These are phyloP conservation scores for Penicillium macrosclerotiorum DNA, from an alignment of 495 filamentous ascomycete genomes.

Conservation along the genomic window DNA sequence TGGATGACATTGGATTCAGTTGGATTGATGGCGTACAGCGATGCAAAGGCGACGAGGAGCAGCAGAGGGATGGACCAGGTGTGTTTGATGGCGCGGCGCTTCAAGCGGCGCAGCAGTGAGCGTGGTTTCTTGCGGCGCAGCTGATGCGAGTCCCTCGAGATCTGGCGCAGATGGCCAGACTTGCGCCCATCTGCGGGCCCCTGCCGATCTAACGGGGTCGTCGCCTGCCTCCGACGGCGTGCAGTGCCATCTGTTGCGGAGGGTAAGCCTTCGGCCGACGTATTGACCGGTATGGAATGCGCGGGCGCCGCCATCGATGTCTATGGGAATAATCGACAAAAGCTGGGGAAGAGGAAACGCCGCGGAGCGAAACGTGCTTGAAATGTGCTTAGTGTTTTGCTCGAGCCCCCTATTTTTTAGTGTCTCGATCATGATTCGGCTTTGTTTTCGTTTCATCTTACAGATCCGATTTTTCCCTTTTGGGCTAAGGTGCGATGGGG, in stretches of 20 bases:
- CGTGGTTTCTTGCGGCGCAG: conserved; percentile 33
- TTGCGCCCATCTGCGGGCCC: background rate
- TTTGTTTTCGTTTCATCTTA: conserved; percentile 3
- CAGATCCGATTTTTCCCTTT: conserved; percentile 9
- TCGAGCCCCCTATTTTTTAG: background rate
- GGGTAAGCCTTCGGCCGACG: background rate
- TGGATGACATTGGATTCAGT: conserved; percentile 70
- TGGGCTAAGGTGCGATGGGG: background rate
- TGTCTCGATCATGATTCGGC: background rate
- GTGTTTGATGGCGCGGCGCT: conserved; percentile 55
- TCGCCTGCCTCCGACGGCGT: background rate
- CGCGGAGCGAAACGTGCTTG: background rate
- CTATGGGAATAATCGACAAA: background rate
- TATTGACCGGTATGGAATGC: background rate
- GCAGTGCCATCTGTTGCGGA: background rate
- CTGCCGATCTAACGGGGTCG: background rate
- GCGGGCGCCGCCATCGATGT: background rate
- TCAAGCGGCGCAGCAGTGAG: conserved; percentile 53
- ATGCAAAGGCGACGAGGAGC: conserved; percentile 55
- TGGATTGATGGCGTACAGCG: conserved; percentile 69
- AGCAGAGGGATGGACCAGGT: conserved; percentile 74
- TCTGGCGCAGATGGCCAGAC: background rate
- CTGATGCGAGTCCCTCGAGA: too few relatives aligned
- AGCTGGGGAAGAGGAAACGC: background rate
- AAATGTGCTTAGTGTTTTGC: too few relatives aligned